These are phyloP conservation scores for Microthlaspi erraticum DNA, from an alignment of 345 rosid species.

Conservation along the genomic window DNA sequence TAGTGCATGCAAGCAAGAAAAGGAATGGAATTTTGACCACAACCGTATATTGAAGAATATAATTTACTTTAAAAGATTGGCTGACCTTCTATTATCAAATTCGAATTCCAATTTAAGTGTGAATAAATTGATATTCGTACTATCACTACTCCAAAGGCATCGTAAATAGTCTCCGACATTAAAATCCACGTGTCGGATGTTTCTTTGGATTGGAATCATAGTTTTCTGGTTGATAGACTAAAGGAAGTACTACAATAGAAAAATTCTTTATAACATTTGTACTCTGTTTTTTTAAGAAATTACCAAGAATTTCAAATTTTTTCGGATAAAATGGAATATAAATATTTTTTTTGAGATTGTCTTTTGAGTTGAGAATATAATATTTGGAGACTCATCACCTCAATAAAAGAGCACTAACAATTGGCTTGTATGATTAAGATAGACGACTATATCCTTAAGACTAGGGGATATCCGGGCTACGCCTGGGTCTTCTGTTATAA, in stretches of 20 bases:
- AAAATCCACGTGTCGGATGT: slow-evolving; percentile 32
- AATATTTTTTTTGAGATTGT: slow-evolving; percentile 11
- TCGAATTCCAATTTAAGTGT: slow-evolving; percentile 23
- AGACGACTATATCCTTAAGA: too few species aligned
- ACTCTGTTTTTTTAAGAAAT: neutral
- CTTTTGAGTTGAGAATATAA: slow-evolving; percentile 23
- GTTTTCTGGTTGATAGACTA: slow-evolving; percentile 27
- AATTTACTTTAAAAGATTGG: slow-evolving; percentile 10
- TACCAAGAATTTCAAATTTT: neutral
- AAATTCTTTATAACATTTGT: neutral
- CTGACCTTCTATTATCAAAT: slow-evolving; percentile 37
- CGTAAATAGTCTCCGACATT: slow-evolving; percentile 11
- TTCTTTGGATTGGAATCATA: slow-evolving; percentile 34
- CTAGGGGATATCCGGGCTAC: too few species aligned
- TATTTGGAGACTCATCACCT: slow-evolving; percentile 27
- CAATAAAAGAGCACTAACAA: slow-evolving; percentile 15
- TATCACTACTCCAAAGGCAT: slow-evolving; percentile 28
- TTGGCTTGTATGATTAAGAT: too few species aligned
- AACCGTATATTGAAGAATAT: slow-evolving; percentile 25
- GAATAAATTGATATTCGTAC: slow-evolving; percentile 32
- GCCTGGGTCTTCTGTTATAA: too few species aligned
- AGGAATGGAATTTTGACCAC: slow-evolving; percentile 36
- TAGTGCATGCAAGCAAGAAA: slow-evolving; percentile 34
- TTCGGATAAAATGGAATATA: slow-evolving; percentile 27
- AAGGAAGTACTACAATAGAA: slow-evolving; percentile 4